Evolutionary conservation across 1,139 yeast species (phyloP), one percentile per base, ranked within the genome.

Genomic region (Nadsonia starkeyi-henricii): DNA sequence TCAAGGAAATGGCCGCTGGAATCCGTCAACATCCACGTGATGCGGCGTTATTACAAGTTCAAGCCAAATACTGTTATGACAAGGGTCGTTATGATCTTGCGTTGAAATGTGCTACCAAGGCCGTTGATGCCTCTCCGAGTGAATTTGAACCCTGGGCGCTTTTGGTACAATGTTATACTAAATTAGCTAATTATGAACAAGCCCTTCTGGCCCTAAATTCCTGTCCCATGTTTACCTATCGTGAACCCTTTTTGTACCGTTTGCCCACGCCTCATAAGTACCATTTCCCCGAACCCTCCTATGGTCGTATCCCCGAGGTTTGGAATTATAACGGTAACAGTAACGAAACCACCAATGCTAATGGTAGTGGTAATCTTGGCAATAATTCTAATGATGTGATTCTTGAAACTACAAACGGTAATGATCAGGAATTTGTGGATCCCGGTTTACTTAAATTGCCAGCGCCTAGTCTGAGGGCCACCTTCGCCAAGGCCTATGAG

Each of bases 191-290:
- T 62, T 83, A 76, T 57, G 80, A 78, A 52, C 79, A 76, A 58
- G 96, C 96, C 0, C 70, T 91, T 52, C 66, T 85, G 47, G 79
- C 96, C 0, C 72, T 91, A 55, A 91, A 91, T 62, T 84, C 96
- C 5, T 82, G 95, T 61, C 97, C 97, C 9, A 85, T 91, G 95
- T 82, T 83, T 60, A 75, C 82, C 1, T 75, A 79, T 54, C 77
- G 78, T 57, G 83, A 81, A 43, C 75, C 76, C 48, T 74, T 71
- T 53, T 51, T 60, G 36, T 67, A 64, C 49, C 55, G 68, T 20
- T 71, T 94, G 66, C 77, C 88, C 4, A 73, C 74, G n/a, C 78
- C 84, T 42, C 79, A 83, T 44, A 78, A 78, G 52, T 73, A 83
- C 39, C 82, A 79, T 51, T 74, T 84, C 58, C 94, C 96, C 1